Evolutionary conservation across 768 basidiomycete species (phyloP), one percentile per base, ranked within the genome.

Genomic region (Leccinellum luteum): DNA sequence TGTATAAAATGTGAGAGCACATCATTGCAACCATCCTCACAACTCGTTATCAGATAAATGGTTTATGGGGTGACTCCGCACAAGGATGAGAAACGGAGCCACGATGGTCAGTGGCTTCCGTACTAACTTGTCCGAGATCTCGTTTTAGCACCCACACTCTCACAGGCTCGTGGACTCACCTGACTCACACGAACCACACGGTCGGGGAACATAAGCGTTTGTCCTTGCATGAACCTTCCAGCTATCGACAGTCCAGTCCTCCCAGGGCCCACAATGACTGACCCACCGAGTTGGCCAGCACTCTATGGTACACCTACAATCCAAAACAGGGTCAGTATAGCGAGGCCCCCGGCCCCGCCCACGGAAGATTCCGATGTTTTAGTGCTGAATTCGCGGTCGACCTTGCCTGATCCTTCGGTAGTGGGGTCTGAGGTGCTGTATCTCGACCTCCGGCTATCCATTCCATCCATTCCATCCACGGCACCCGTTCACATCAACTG

Each of bases 311-410:
- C 43, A 21, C 66, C 56, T 2, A 44, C 52, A 49, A 48, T 65
- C 41, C 56, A 59, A 31, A 54, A 3, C 35, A 49, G 61, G 6
- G 34, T 56, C 30, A 64, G 54, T 10, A 63, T 67, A 30, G 54
- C 59, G 28, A 44, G 65, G 34, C 55, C 49, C 7, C 56, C 58
- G 23, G 55, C 27, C 7, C 52, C 28, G 13, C 65, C 59, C 5
- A 58, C n/a, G 17, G 58, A 68, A 27, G 60, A 63, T 32, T 69
- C 63, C 7, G 57, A 63, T 12, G 61, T 67, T 23, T 45, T 61
- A 10, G 66, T 68, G 15, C 59, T 67, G n/a, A 60, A 48, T 23
- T 64, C 59, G 8, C 60, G 68, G 17, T 61, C 57, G 6, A 62
- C 60, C 31, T 52, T 50, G 10, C 38, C 41, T 25, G 51, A 57